A percentile compares a stretch with the other conserved stretches of the same genome.
Conservation (phyloP, 108 stramenopile genomes). For the Skeletonema potamos region DNA sequence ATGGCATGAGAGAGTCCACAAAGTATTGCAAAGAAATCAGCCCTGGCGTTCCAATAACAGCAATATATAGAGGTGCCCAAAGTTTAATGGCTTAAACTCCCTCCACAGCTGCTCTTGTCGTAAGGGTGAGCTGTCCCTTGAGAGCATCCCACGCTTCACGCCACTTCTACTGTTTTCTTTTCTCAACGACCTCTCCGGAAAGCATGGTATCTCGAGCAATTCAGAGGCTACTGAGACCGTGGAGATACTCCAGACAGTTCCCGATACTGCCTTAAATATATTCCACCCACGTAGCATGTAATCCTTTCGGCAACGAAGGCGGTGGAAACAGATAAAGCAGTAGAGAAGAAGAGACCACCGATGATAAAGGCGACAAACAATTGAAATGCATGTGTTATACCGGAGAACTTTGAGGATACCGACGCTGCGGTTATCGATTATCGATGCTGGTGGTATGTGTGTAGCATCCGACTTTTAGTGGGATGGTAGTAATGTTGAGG, state of each 20-base stretch:
- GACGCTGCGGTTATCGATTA: not conserved
- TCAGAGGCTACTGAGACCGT: slow-evolving; percentile 7
- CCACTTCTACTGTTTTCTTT: slow-evolving; percentile 23
- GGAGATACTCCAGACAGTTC: slow-evolving; percentile 24
- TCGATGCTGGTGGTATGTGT: not conserved
- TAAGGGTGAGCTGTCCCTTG: slow-evolving; percentile 14
- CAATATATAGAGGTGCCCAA: slow-evolving; percentile 30
- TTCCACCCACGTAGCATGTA: slow-evolving; percentile 16
- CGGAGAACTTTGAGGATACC: not conserved
- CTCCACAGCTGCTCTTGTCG: slow-evolving; percentile 20
- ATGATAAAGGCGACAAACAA: slow-evolving; percentile 24
- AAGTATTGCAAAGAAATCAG: slow-evolving; percentile 36
- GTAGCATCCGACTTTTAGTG: not conserved
- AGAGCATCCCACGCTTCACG: slow-evolving; percentile 37
- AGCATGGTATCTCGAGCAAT: slow-evolving; percentile 2
- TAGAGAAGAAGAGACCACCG: slow-evolving; percentile 49
- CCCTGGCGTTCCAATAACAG: slow-evolving; percentile 36
- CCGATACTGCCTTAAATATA: slow-evolving; percentile 8
- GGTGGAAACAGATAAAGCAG: slow-evolving; percentile 19
- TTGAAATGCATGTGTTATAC: slow-evolving; percentile 17
- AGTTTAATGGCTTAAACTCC: slow-evolving; percentile 37
- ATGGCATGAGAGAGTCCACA: slow-evolving; percentile 30
- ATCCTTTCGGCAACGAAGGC: slow-evolving; percentile 28
- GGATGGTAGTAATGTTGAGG: not conserved
- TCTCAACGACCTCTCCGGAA: not conserved